A percentile compares a stretch with the other conserved stretches of the same genome.
Evolutionary conservation across 192 early-diverging fungal species (phyloP).

Genomic region (Paraglomus brasilianum): DNA sequence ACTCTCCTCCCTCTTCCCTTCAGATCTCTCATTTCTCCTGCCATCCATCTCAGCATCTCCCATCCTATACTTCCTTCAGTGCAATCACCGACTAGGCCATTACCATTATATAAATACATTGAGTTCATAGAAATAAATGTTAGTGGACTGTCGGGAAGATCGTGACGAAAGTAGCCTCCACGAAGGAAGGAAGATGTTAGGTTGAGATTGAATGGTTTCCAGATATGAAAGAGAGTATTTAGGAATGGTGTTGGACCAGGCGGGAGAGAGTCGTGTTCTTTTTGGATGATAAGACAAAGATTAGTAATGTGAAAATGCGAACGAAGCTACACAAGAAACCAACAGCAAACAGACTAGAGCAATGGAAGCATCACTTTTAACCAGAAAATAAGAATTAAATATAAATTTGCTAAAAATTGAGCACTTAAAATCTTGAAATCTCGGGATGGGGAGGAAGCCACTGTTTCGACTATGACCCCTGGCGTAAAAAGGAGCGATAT

Average conservation of each 20-base stretch:
- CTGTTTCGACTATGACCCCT: background rate
- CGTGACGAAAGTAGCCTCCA: constrained; percentile 39
- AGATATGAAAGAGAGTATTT: constrained; percentile 28
- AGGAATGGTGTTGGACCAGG: constrained; percentile 24
- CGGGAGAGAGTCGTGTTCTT: constrained; percentile 32
- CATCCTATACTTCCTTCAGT: constrained; percentile 30
- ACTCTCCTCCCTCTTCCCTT: constrained; percentile 24
- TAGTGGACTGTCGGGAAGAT: constrained; percentile 25
- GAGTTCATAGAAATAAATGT: constrained; percentile 33
- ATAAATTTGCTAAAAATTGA: too few relatives aligned
- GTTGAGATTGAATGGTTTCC: constrained; percentile 38
- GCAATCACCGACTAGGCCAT: constrained; percentile 33
- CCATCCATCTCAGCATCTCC: constrained; percentile 36
- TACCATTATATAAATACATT: constrained; percentile 37
- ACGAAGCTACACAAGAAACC: background rate
- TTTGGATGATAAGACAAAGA: too few relatives aligned
- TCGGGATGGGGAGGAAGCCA: constrained; percentile 1
- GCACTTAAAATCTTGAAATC: too few relatives aligned
- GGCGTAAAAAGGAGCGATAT: background rate
- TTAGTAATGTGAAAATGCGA: too few relatives aligned
- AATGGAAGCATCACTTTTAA: background rate
- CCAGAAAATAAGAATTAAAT: too few relatives aligned
- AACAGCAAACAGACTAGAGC: background rate
- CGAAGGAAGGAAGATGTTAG: constrained; percentile 31
- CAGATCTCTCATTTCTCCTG: constrained; percentile 30